phyloP scores from a whole-genome alignment of 1,284 basidiomycete species.

The Chalciporus piperatoides region DNA sequence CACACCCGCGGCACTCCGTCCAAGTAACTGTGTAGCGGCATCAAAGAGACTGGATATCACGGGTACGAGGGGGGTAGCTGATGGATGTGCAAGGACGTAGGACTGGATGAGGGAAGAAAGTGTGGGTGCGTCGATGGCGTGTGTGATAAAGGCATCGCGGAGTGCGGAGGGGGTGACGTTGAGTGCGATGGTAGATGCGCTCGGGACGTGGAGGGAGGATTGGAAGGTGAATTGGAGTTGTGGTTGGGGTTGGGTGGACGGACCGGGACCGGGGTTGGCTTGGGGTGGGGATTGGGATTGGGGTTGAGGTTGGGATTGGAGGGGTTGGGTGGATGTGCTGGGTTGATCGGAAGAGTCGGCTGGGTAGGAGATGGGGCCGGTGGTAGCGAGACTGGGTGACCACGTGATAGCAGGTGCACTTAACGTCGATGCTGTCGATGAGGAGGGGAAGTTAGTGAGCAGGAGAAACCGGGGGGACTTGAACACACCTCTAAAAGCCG shows the following conservation, averaged over 20 bases:
- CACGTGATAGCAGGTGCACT: conserved; percentile 26
- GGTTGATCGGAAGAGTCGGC: conserved; percentile 13
- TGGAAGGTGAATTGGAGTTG: conserved; percentile 39
- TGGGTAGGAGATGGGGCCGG: conserved; percentile 17
- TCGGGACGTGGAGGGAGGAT: conserved; percentile 19
- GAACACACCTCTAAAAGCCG: conserved; percentile 42
- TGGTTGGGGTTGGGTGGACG: conserved; percentile 8
- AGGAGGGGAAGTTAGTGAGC: not conserved
- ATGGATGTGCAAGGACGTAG: conserved; percentile 43
- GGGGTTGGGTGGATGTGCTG: conserved; percentile 21
- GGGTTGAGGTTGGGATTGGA: conserved; percentile 31
- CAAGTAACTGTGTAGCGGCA: conserved; percentile 33
- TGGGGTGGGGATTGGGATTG: conserved; percentile 18
- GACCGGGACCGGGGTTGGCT: conserved; percentile 13
- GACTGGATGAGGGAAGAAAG: conserved; percentile 49
- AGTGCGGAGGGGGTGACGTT: conserved; percentile 40
- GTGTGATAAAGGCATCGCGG: conserved; percentile 45
- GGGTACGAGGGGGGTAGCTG: conserved; percentile 43
- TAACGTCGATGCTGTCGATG: conserved; percentile 11
- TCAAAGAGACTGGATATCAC: conserved; percentile 51
- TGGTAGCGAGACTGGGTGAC: conserved; percentile 32
- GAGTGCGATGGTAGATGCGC: conserved; percentile 29
- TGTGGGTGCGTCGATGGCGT: conserved; percentile 41
- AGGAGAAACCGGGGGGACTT: not conserved
- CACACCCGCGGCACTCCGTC: no score